A percentile compares a stretch with the other conserved stretches of the same genome.
Evolutionary conservation across 768 basidiomycete genomes (phyloP).

Genomic region (Ramaria sp.): DNA sequence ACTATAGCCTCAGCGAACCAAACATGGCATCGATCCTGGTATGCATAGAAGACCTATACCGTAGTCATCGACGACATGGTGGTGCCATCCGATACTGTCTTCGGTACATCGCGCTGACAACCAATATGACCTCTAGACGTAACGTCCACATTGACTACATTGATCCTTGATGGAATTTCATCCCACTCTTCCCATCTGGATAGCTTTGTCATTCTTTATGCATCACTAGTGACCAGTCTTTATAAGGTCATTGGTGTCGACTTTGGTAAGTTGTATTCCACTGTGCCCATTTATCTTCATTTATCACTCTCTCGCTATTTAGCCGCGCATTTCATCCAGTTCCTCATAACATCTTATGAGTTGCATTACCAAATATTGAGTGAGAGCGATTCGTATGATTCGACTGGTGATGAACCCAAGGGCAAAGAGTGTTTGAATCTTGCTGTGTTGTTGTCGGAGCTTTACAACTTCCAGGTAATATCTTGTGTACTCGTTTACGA

Average conservation of each 20-base stretch:
- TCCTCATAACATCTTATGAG: constrained; percentile 57
- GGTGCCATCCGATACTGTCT: constrained; percentile 12
- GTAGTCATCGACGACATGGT: constrained; percentile 73
- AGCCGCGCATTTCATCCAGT: constrained; percentile 83
- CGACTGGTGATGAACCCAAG: constrained; percentile 10
- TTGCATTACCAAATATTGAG: constrained; percentile 31
- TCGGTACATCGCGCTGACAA: background rate
- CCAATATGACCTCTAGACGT: constrained; percentile 43
- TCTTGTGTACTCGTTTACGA: constrained; percentile 87
- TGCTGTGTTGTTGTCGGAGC: constrained; percentile 75
- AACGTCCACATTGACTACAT: constrained; percentile 60
- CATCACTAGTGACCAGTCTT: constrained; percentile 71
- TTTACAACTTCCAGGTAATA: constrained; percentile 95
- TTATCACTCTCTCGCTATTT: background rate
- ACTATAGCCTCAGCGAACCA: constrained; percentile 73
- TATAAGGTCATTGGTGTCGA: constrained; percentile 78
- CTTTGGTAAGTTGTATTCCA: constrained; percentile 53
- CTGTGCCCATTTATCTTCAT: background rate
- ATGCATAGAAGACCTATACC: constrained; percentile 66
- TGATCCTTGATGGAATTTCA: constrained; percentile 73
- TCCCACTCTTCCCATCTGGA: constrained; percentile 74
- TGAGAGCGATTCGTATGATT: constrained; percentile 7
- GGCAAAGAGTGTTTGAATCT: constrained; percentile 90
- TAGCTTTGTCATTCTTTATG: constrained; percentile 82
- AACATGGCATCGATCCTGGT: constrained; percentile 70